Percentiles rank a stretch among this genome's conserved stretches.
These are phyloP conservation scores for Sphenostylis stenocarpa DNA, from an alignment of 306 rosid species.

Conservation along the genomic window DNA sequence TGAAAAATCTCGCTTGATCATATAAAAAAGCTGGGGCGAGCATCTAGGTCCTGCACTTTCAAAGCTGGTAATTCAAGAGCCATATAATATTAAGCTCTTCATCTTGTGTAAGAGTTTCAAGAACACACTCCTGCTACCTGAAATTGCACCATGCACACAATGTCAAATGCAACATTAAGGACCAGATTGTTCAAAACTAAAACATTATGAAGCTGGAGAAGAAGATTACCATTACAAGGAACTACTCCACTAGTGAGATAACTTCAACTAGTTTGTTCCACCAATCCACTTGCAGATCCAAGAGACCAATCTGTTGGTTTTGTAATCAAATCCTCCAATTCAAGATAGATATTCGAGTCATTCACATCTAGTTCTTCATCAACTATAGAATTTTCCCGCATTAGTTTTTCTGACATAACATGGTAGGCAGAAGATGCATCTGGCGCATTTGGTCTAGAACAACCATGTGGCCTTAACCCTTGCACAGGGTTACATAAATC, in stretches of 20 bases:
- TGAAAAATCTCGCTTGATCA: neutral
- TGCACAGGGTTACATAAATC: slow-evolving; percentile 34
- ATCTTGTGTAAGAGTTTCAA: neutral
- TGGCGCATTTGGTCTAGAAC: slow-evolving; percentile 6
- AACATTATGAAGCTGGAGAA: neutral
- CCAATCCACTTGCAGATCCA: slow-evolving; percentile 53
- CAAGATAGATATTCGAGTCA: slow-evolving; percentile 67
- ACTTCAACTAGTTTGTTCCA: slow-evolving; percentile 56
- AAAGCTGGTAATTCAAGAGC: slow-evolving; percentile 18
- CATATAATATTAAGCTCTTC: slow-evolving; percentile 22
- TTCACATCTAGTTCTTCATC: slow-evolving; percentile 58
- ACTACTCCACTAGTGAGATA: slow-evolving; percentile 25
- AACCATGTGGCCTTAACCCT: slow-evolving; percentile 14
- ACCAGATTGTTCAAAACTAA: neutral
- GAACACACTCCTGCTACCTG: slow-evolving; percentile 26
- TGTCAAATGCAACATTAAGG: slow-evolving; percentile 6
- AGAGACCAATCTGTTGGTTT: slow-evolving; percentile 62
- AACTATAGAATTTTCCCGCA: slow-evolving; percentile 38
- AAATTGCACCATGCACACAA: neutral
- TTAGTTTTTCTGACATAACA: slow-evolving; percentile 53
- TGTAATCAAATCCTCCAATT: slow-evolving; percentile 75
- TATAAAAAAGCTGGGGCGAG: slow-evolving; percentile 4
- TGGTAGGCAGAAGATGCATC: slow-evolving; percentile 50
- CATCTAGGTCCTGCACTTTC: slow-evolving; percentile 16
- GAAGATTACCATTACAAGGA: slow-evolving; percentile 36